Base-by-base conservation (phyloP, 441 rosid genomes). In the Bocquillonia castaneifolia region DNA sequence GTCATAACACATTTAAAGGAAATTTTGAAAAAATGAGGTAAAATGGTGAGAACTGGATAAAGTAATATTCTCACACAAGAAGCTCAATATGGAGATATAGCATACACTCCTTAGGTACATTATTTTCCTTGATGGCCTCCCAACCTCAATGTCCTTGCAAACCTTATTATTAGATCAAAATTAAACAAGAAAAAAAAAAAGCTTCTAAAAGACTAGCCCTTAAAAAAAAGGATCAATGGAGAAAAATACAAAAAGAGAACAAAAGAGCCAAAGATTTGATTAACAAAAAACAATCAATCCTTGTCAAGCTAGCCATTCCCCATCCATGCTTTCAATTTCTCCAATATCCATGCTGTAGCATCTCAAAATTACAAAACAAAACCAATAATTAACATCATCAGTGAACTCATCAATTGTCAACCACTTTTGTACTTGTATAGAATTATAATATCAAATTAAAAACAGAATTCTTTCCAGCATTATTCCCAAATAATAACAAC, bases 271-370 rank as follows among this genome's bases (percentile, higher is more conserved):
- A 83, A 82, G 92, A 81, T 84, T 85, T 87, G 91, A 87, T 85
- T 77, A 72, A 79, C 63, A 78, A 80, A 61, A 86, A 85, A 81
- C 67, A 82, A 83, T 78, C 86, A 85, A 88, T 86, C 96, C 84
- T 84, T 79, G 82, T 87, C 85, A 90, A 78, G 90, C 74, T 62
- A 91, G 79, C 98, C 98, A 91, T 64, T 93, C 97, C 64, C 88
- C 88, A 76, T 87, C 94, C 81, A 84, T 80, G 63, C 88, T 94
- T 75, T 91, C 98, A 73, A 93, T 82, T 70, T 93, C 97, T 76
- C 84, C 94, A 66, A 91, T 85, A 73, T 93, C 97, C 98, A 91
- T 82, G 80, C 98, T 91, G 92, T 69, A 32, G 39, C 48, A 66
- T 55, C 73, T 64, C 75, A 63, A 76, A 25, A 61, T 66, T 66